Percentiles rank a stretch among this genome's conserved stretches.
Evolutionary conservation across 1,139 yeast species (phyloP).

Genomic region (Saccharomyces hybrid): DNA sequence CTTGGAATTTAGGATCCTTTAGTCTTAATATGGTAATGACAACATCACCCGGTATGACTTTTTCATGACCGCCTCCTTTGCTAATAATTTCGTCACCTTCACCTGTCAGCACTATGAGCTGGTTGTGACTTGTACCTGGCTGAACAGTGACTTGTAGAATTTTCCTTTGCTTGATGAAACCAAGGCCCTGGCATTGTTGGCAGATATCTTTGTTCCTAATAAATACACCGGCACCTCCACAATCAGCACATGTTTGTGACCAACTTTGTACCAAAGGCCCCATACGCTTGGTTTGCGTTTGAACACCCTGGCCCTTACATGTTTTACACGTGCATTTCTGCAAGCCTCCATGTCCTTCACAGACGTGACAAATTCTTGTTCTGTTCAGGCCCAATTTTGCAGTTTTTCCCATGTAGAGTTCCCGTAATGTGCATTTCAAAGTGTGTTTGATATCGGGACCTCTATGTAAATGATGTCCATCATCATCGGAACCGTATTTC

Average conservation of each 20-base stretch:
- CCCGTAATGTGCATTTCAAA: conserved; percentile 39
- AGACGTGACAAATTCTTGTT: conserved; percentile 36
- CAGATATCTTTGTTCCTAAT: conserved; percentile 35
- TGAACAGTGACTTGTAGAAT: conserved; percentile 44
- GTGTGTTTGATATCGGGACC: conserved; percentile 45
- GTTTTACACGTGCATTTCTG: conserved; percentile 31
- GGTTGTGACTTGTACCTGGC: conserved; percentile 49
- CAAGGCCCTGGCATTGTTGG: conserved; percentile 37
- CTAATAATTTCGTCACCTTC: conserved; percentile 60
- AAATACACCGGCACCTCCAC: conserved; percentile 36
- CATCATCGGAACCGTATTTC: conserved; percentile 4
- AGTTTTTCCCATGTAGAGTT: conserved; percentile 43
- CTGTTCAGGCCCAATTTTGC: conserved; percentile 41
- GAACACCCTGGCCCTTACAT: conserved; percentile 34
- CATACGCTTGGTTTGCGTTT: conserved; percentile 18
- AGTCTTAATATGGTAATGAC: conserved; percentile 38
- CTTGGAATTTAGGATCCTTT: conserved; percentile 13
- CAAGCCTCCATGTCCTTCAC: conserved; percentile 42
- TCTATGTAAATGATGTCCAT: conserved; percentile 14
- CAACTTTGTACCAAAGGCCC: conserved; percentile 29
- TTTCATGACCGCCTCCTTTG: conserved; percentile 16
- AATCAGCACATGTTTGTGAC: conserved; percentile 33
- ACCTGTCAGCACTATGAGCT: conserved; percentile 44
- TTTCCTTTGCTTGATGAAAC: conserved; percentile 39
- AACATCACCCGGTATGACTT: conserved; percentile 58